Conservation (phyloP, 768 basidiomycete genomes). For the Lentinus brumalis region DNA sequence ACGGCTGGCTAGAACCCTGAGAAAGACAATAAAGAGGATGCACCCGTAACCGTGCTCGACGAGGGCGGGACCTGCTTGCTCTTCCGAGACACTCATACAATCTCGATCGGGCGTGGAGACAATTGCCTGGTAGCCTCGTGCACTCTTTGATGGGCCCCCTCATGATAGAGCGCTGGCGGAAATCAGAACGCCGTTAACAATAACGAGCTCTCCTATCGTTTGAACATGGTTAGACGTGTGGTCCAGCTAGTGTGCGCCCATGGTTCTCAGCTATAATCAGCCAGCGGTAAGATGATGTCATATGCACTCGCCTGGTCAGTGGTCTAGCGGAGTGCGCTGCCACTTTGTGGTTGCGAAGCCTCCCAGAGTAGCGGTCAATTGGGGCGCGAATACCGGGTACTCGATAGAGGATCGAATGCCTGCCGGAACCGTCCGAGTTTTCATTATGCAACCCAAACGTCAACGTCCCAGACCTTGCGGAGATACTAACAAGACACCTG, state of each 20-base stretch:
- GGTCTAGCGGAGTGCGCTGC: not conserved
- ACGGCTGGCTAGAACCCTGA: not conserved
- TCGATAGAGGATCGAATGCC: not conserved
- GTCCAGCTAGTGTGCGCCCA: not conserved
- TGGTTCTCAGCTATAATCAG: not conserved
- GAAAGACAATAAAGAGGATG: slow-evolving; percentile 7
- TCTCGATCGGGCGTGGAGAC: slow-evolving; percentile 13
- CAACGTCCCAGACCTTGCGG: not conserved
- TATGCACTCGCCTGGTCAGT: not conserved
- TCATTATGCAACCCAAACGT: not conserved
- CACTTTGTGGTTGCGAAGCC: not conserved
- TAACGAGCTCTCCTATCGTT: not conserved
- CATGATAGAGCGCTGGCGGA: slow-evolving; percentile 1
- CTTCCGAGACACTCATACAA: slow-evolving; percentile 4
- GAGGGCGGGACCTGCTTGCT: not conserved
- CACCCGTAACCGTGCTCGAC: not conserved
- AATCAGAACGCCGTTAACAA: slow-evolving; percentile 7
- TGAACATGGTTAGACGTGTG: not conserved
- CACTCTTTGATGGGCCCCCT: not conserved
- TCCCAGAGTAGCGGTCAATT: not conserved
- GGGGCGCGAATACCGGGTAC: not conserved
- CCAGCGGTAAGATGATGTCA: not conserved
- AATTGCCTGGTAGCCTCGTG: slow-evolving; percentile 17
- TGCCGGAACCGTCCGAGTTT: not conserved
- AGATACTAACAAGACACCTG: not conserved